Evolutionary conservation across 305 asterid genomes (phyloP).

Genomic region (Solanum hybrid): DNA sequence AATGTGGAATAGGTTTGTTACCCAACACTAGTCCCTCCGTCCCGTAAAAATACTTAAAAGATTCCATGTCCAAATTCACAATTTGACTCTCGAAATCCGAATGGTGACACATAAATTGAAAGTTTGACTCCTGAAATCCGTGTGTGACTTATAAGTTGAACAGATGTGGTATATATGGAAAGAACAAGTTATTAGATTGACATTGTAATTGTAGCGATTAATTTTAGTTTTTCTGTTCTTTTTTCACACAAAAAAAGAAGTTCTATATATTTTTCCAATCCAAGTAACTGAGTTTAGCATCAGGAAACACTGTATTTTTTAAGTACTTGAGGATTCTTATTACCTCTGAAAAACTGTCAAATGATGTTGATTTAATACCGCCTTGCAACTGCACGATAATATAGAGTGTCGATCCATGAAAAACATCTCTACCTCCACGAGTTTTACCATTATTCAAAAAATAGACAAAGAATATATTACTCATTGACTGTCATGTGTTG

Average conservation of each 20-base stretch:
- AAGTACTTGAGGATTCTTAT: not conserved
- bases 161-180: not conserved
- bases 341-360: not conserved
- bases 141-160: no score
- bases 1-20: no score
- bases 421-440: not conserved
- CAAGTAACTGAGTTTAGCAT: not conserved
- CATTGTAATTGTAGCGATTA: not conserved
- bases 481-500: not conserved
- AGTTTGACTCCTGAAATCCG: no score
- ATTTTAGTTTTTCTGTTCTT: not conserved
- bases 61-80: not conserved
- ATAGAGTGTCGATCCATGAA: not conserved
- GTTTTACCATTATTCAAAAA: not conserved
- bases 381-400: not conserved
- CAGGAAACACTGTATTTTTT: not conserved
- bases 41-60: not conserved
- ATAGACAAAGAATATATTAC: not conserved
- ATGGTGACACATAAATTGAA: not conserved
- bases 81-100: not conserved
- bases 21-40: not conserved
- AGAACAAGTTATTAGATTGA: not conserved
- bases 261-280: not conserved
- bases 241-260: not conserved
- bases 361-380: not conserved